These are phyloP conservation scores for Ophiostoma piceae DNA, from an alignment of 2,329 filamentous ascomycete species.

Conservation along the genomic window DNA sequence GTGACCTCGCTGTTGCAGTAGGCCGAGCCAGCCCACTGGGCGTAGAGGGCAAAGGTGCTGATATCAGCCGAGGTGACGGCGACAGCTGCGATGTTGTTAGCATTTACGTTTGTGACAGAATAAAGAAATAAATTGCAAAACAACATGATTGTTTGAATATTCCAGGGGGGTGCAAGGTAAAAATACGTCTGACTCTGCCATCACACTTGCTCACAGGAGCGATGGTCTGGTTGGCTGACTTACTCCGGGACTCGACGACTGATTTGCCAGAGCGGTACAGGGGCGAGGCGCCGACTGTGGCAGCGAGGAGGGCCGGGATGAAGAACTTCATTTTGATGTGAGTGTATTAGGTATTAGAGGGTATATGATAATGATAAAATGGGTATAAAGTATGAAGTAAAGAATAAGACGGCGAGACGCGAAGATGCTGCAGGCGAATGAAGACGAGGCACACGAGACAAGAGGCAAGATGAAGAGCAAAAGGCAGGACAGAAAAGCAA, in stretches of 20 bases:
- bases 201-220: neutral
- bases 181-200: neutral
- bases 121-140: neutral
- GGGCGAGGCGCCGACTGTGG: neutral
- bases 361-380: neutral
- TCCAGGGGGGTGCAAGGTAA: neutral
- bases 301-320: neutral
- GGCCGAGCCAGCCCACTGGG: constrained; percentile 47
- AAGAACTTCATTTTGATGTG: constrained; percentile 10
- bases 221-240: neutral
- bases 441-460: neutral
- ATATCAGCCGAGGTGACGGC: constrained; percentile 35
- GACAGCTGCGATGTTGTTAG: constrained; percentile 18
- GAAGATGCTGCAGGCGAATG: neutral
- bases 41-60: constrained; percentile 43
- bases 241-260: neutral
- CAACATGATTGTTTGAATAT: neutral
- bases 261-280: neutral
- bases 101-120: neutral
- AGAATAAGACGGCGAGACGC: neutral
- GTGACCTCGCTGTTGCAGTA: constrained; percentile 48
- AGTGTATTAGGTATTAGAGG: neutral
- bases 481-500: neutral
- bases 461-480: neutral
- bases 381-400: neutral